phyloP scores from a whole-genome alignment of 2,329 filamentous ascomycete species.

The Xylariaceae sp. region DNA sequence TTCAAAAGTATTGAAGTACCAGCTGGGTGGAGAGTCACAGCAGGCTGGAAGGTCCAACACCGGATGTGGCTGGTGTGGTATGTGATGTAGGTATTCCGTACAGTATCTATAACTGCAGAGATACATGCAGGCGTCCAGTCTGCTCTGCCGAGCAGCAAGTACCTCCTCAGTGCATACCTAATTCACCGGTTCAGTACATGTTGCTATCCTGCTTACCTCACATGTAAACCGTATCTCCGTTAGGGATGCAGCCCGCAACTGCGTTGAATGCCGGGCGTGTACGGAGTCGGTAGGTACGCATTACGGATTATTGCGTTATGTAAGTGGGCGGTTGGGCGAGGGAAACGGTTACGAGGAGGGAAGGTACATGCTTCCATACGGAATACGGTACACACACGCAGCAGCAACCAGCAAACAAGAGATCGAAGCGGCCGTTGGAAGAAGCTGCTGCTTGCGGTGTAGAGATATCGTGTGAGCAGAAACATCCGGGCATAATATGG shows the following conservation, averaged over 20 bases:
- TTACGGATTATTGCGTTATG: background rate
- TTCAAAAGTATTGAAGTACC: conserved; percentile 22
- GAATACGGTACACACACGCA: too few species aligned
- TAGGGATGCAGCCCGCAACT: too few species aligned
- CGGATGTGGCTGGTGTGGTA: conserved; percentile 12
- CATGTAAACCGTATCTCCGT: too few species aligned
- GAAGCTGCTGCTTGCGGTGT: conserved; percentile 15
- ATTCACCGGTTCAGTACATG: background rate
- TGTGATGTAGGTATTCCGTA: background rate
- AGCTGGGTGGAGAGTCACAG: conserved; percentile 15
- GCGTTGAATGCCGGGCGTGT: too few species aligned
- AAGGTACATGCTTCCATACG: too few species aligned
- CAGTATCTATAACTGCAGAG: background rate
- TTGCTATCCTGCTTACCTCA: background rate
- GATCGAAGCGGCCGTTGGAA: background rate
- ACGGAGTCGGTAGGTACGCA: background rate
- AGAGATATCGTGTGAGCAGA: background rate
- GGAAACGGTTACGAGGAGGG: too few species aligned
- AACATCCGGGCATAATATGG: background rate
- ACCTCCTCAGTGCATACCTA: background rate
- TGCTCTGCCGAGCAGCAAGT: background rate
- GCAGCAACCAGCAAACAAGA: background rate
- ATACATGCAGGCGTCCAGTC: background rate
- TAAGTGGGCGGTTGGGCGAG: too few species aligned
- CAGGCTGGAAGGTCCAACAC: background rate